Percentiles rank a stretch among this genome's conserved stretches.
phyloP scores from a whole-genome alignment of 495 filamentous ascomycete genomes.

The Podospora appendiculata region DNA sequence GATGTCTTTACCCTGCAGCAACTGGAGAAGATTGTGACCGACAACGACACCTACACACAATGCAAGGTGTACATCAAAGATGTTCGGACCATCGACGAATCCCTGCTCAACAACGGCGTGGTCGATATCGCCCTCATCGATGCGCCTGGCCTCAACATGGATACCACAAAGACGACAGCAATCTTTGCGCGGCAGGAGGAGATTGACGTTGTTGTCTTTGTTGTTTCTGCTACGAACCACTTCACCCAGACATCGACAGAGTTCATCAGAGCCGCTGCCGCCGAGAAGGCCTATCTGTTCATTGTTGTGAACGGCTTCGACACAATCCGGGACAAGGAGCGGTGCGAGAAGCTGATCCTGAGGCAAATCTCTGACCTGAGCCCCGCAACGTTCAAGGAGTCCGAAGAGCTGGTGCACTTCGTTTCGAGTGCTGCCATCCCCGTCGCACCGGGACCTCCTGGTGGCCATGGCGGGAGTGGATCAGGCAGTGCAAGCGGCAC shows the following conservation, averaged over 20 bases:
- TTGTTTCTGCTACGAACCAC: conserved; percentile 94
- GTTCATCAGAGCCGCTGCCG: conserved; percentile 90
- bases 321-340: conserved; percentile 80
- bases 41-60: conserved; percentile 79
- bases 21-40: conserved; percentile 81
- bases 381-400: conserved; percentile 86
- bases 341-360: conserved; percentile 78
- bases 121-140: conserved; percentile 98
- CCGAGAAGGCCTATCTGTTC: conserved; percentile 98
- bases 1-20: conserved; percentile 70
- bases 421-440: conserved; percentile 95
- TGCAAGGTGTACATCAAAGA: conserved; percentile 97
- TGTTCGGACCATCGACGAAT: conserved; percentile 83
- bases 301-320: conserved; percentile 98
- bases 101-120: conserved; percentile 91
- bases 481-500: conserved; percentile 51
- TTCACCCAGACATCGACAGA: conserved; percentile 95
- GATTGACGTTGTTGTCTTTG: conserved; percentile 97
- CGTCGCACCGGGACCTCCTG: conserved; percentile 46
- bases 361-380: conserved; percentile 81
- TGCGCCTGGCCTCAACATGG: conserved; percentile 89
- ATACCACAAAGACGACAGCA: conserved; percentile 93
- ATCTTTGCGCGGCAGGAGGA: conserved; percentile 96
- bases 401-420: conserved; percentile 89
- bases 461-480: conserved; percentile 50